Base-by-base conservation (phyloP, 2,329 filamentous ascomycete genomes). In the Microsporum ferrugineum region DNA sequence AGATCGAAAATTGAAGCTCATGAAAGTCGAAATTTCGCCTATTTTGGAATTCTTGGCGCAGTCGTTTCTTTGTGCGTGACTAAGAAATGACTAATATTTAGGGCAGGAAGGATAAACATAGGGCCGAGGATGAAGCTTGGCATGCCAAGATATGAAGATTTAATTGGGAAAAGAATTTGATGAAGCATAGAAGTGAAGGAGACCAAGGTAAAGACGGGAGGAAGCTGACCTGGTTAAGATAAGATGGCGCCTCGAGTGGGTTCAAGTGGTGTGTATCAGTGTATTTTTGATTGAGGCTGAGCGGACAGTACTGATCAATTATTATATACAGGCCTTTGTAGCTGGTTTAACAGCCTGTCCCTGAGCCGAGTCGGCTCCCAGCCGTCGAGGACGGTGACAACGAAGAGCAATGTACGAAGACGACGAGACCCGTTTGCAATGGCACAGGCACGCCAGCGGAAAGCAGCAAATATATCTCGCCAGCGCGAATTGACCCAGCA, bases 381-480 rank as follows among this genome's bases (percentile, higher is more conserved):
- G 43, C 67, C 65, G 67, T 66, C 43, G 14, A 59, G 57, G 43
- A 59, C 57, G 17, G 8, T 59, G 7, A 41, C 31, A 41, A 34
- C 43, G 57, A 62, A 60, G 36, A 27, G 47, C 58, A 60, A 59
- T 38, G 39, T 57, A n/a, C 59, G 51, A 51, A 63, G 61, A 59
- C 29, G 36, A n/a, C 61, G 60, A 70, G 90, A 97, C 68, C 91
- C 91, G 0, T 96, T 95, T 71, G 81, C 86, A 63, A 83, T 88
- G 75, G 87, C 87, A 2, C 89, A 95, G 74, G 86, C 89, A 36
- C 84, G 88, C 69, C 89, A 91, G 71, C 86, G 89, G 64, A 95
- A 92, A 75, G 84, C 87, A 8, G 89, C 88, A 66, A 95, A 96
- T 71, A 73, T 92, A 53, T 83, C 87, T 69, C 85, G 89, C 58